Conservation (phyloP, 1,284 basidiomycete genomes). For the Porogramme epimiltina region DNA sequence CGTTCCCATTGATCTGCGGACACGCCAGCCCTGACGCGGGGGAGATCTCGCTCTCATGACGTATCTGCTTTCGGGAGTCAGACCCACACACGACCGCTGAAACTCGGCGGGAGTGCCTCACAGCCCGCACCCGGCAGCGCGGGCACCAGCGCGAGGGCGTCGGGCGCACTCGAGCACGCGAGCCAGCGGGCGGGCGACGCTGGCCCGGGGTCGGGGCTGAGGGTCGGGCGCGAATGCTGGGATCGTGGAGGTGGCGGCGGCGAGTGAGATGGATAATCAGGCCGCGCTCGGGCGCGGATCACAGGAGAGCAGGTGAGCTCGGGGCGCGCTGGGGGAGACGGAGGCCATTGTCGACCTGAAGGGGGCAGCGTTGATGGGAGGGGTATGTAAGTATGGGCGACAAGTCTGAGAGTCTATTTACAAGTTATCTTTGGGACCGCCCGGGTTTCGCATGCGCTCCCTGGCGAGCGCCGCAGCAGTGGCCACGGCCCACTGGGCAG, state of each 20-base stretch:
- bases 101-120: too few relatives aligned
- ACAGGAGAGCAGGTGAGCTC: too few relatives aligned
- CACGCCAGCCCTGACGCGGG: not conserved
- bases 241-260: not conserved
- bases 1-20: too few relatives aligned
- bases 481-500: not conserved
- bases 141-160: too few relatives aligned
- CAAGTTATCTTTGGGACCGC: slow-evolving; percentile 11
- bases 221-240: not conserved
- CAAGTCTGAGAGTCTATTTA: slow-evolving; percentile 17
- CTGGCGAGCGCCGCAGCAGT: not conserved
- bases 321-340: not conserved
- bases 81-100: not conserved
- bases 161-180: too few relatives aligned
- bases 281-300: too few relatives aligned
- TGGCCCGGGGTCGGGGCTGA: too few relatives aligned
- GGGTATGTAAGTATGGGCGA: not conserved
- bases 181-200: too few relatives aligned
- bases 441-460: slow-evolving; percentile 2
- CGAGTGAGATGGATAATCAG: too few relatives aligned
- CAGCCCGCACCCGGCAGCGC: too few relatives aligned
- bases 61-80: slow-evolving; percentile 1
- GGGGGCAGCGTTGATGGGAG: not conserved
- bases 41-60: slow-evolving; percentile 11
- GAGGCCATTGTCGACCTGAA: slow-evolving; percentile 7